Evolutionary conservation across 177 flowering plant species (phyloP).

Genomic region (Vitis hybrid): DNA sequence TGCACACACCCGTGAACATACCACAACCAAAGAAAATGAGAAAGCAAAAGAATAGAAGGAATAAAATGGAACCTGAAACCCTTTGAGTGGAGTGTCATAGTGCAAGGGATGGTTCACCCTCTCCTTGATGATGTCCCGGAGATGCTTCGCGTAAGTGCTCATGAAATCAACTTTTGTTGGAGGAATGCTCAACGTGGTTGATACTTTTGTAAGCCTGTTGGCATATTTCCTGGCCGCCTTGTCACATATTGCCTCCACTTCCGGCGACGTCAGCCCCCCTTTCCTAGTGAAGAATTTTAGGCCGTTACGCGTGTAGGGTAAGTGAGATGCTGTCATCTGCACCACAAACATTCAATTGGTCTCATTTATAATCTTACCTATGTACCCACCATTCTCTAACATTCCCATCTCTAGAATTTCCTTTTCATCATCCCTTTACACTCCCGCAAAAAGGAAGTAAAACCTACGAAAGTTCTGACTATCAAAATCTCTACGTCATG

Average conservation of each 20-base stretch:
- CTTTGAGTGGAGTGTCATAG: conserved; percentile 78
- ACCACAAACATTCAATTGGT: not conserved
- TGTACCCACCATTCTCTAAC: no score
- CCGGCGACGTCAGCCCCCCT: conserved; percentile 76
- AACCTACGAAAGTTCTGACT: no score
- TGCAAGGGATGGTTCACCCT: conserved; percentile 78
- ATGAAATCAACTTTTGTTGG: conserved; percentile 75
- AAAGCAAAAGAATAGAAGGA: not conserved
- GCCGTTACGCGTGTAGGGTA: conserved; percentile 87
- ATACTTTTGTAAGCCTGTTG: conserved; percentile 52
- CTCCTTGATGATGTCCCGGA: conserved; percentile 75
- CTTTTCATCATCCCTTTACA: no score
- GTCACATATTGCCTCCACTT: conserved; percentile 81
- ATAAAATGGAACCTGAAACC: conserved; percentile 61
- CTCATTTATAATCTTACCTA: no score
- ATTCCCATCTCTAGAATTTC: no score
- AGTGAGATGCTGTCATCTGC: conserved; percentile 96
- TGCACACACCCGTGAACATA: not conserved
- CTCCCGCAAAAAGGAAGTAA: no score
- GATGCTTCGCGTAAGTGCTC: conserved; percentile 68
- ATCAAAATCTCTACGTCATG: no score
- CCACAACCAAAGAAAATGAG: not conserved
- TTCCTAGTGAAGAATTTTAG: conserved; percentile 78
- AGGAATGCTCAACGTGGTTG: conserved; percentile 27
- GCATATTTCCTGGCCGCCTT: conserved; percentile 75